Evolutionary conservation across 192 early-diverging fungal species (phyloP).

Genomic region (Umbelopsis isabellina): DNA sequence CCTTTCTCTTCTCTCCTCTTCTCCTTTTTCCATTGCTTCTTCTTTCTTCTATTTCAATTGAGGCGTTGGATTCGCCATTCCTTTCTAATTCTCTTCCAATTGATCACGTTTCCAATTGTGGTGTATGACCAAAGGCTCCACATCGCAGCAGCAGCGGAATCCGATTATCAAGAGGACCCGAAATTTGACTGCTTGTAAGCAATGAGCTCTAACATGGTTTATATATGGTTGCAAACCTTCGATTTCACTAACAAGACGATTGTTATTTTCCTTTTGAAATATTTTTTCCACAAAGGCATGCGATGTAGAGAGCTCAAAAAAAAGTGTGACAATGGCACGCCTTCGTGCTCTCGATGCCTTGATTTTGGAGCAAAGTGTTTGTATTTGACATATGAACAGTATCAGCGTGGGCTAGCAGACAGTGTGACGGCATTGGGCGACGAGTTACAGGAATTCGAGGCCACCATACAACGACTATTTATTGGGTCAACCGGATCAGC

Average conservation of each 20-base stretch:
- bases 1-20: not conserved
- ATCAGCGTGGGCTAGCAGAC: slow-evolving; percentile 12
- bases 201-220: too few relatives aligned
- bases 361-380: slow-evolving; percentile 23
- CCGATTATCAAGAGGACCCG: slow-evolving; percentile 8
- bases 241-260: too few relatives aligned
- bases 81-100: not conserved
- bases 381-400: slow-evolving; percentile 19
- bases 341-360: slow-evolving; percentile 20
- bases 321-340: slow-evolving; percentile 19
- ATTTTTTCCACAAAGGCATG: slow-evolving; percentile 5
- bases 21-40: not conserved
- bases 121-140: slow-evolving; percentile 18
- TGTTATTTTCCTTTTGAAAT: not conserved
- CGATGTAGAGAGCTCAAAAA: slow-evolving; percentile 25
- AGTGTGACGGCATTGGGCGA: slow-evolving; percentile 7
- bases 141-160: slow-evolving; percentile 15
- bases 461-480: not conserved
- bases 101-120: slow-evolving; percentile 7
- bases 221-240: too few relatives aligned
- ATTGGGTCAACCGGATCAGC: not conserved
- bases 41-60: not conserved
- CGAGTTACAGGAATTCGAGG: slow-evolving; percentile 8
- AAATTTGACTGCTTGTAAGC: slow-evolving; percentile 17
- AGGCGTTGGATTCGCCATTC: not conserved